A percentile compares a stretch with the other conserved stretches of the same genome.
Evolutionary conservation across 2,329 filamentous ascomycete genomes (phyloP).

Genomic region (Epichloe aotearoae): DNA sequence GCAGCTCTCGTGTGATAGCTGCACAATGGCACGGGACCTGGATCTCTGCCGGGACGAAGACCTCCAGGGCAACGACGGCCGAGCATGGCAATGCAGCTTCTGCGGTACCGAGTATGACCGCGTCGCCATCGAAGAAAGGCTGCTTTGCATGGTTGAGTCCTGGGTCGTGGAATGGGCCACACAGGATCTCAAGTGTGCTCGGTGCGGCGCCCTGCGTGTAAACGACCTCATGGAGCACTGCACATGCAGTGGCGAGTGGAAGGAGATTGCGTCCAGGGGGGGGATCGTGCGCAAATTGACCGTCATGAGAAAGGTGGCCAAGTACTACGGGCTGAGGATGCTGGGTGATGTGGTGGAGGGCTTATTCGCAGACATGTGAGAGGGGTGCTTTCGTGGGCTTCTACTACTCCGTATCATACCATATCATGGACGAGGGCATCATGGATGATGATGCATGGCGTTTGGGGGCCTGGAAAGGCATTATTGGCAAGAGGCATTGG

Average conservation of each 20-base stretch:
- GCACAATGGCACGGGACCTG: slow-evolving; percentile 76
- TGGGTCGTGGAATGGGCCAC: slow-evolving; percentile 68
- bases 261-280: slow-evolving; percentile 51
- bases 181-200: slow-evolving; percentile 74
- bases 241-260: slow-evolving; percentile 80
- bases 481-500: no score
- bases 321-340: slow-evolving; percentile 72
- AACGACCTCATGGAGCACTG: slow-evolving; percentile 98
- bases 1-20: slow-evolving; percentile 77
- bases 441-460: no score
- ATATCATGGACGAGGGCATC: no score
- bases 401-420: no score
- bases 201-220: slow-evolving; percentile 58
- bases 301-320: slow-evolving; percentile 63
- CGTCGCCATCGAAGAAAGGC: slow-evolving; percentile 69
- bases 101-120: slow-evolving; percentile 66
- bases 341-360: slow-evolving; percentile 60
- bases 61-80: slow-evolving; percentile 36
- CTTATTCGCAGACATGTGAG: slow-evolving; percentile 35
- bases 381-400: not conserved
- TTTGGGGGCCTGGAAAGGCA: no score
- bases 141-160: slow-evolving; percentile 65
- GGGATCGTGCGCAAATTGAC: slow-evolving; percentile 50
- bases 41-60: slow-evolving; percentile 87
- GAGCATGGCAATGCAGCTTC: slow-evolving; percentile 62